Base-by-base conservation (phyloP, 768 basidiomycete genomes). In the Phylloporus rhodoxanthus region DNA sequence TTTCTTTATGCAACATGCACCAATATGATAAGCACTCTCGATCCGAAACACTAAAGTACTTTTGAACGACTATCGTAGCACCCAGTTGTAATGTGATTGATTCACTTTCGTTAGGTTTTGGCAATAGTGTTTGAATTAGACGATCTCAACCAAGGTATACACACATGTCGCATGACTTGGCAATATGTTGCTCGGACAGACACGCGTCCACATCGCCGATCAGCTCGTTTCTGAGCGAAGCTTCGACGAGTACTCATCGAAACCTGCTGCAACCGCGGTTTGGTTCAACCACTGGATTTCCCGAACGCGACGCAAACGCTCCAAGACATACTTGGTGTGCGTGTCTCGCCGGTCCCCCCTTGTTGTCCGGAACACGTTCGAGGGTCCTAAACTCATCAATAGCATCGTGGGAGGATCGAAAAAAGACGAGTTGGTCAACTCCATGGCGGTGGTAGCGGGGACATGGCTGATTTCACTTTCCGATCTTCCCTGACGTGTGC, bases 11-110 rank as follows among this genome's bases (percentile, higher is more conserved):
- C 57, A 55, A 47, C 55, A 61, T 52, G 57, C 64, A 56, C 21
- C 45, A 46, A 51, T 52, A 63, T 55, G 58, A 60, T 56, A 46
- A 41, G 40, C 50, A 38, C 47, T 41, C 46, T 23, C 45, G 40
- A 43, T 21, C 50, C 54, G 38, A 59, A 66, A 57, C 45, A 56
- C 15, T 67, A 67, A 29, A 49, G 64, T 67, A 65, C 47, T 56
- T 45, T 65, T 58, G 51, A 52, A 55, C 37, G 56, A 56, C 17
- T 65, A 65, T 48, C 48, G 37, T 65, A 65, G 58, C 48, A 45
- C 13, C 2, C 42, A 33, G 46, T 64, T 26, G 28, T 47, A 68
- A 68, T 66, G 38, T 41, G 48, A 67, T 50, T 11, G 50, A 59
- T 59, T 51, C 57, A 42, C 40, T 33, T 17, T 21, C 21, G 15